Evolutionary conservation across 2,329 filamentous ascomycete species (phyloP).

Genomic region (Alternaria postmessia): DNA sequence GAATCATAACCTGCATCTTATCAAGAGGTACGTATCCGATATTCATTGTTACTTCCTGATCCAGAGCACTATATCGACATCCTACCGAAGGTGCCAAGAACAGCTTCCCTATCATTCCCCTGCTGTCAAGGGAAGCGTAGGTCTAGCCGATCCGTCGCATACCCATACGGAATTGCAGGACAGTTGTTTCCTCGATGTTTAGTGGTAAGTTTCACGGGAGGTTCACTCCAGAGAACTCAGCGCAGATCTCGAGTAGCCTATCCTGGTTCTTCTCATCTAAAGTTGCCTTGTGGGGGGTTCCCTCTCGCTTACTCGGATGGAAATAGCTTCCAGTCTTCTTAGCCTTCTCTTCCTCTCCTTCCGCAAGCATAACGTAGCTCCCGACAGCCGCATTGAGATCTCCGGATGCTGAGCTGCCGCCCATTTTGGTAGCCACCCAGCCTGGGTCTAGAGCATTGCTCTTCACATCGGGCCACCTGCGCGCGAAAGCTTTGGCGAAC

Average conservation of each 20-base stretch:
- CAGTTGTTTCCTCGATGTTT: too few relatives aligned
- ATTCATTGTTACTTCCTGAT: too few relatives aligned
- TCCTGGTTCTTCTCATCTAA: constrained; percentile 56
- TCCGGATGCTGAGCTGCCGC: constrained; percentile 58
- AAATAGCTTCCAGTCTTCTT: constrained; percentile 53
- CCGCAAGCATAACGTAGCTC: constrained; percentile 59
- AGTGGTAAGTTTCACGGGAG: too few relatives aligned
- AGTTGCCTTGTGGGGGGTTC: constrained; percentile 37
- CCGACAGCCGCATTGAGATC: constrained; percentile 58
- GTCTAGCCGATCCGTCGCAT: too few relatives aligned
- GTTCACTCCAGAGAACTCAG: constrained; percentile 41
- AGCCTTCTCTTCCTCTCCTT: constrained; percentile 46
- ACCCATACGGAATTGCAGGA: too few relatives aligned
- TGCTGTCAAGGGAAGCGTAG: too few relatives aligned
- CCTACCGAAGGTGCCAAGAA: too few relatives aligned
- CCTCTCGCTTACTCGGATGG: constrained; percentile 37
- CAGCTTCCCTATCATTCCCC: too few relatives aligned
- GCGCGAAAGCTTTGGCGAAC: constrained; percentile 63
- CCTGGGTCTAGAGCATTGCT: constrained; percentile 62
- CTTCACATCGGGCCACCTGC: constrained; percentile 55
- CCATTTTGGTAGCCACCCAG: constrained; percentile 66
- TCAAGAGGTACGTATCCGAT: too few relatives aligned
- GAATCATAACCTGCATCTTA: too few relatives aligned
- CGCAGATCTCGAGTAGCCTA: constrained; percentile 52
- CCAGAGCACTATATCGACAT: too few relatives aligned